Base-by-base conservation (phyloP, 441 rosid species). In the Melastoma candidum region DNA sequence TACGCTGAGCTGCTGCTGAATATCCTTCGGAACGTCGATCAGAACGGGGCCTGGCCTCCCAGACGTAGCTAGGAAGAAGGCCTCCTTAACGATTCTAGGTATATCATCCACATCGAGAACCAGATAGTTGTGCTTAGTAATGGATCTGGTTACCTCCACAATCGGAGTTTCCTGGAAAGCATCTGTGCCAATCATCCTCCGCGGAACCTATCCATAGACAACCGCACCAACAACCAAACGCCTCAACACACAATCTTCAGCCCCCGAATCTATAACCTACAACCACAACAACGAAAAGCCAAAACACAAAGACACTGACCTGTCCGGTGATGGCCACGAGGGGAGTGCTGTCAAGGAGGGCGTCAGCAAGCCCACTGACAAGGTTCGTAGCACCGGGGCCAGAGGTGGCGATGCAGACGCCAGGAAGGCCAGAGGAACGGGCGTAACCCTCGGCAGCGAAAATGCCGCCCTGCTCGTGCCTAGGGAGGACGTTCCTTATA, bases 361-460 rank as follows among this genome's bases (percentile, higher is more conserved):
- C 97, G 47, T 92, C 89, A 11, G 97, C 97, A 2, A 88, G 78
- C 36, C 98, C 98, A 44, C 88, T 85, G n/a, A 92, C 98, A 36
- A 92, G 68, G 61, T 92, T 86, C 7, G 97, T 85, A 11, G 97
- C 97, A 7, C 98, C 98, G 3, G 97, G 98, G 22, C 98, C 95
- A 0, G 97, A 92, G 7, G 98, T 92, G 6, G 98, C 97, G 24
- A 92, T 88, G 55, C 97, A 92, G 57, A 88, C 77, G 7, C 98
- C 97, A 1, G 95, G 81, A 24, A 60, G 67, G 8, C 95, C 95
- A 0, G 97, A 82, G 17, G 98, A 68, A 9, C 95, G 87, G 2
- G 97, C 95, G 63, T 92, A 92, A 0, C 98, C 98, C 60, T 88
- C 94, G 0, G 98, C 97, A 0, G 95, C 94, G 32, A 92, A 92